Conservation (phyloP, 31 red algal genomes). For the Odonthalia washingtoniensis region DNA sequence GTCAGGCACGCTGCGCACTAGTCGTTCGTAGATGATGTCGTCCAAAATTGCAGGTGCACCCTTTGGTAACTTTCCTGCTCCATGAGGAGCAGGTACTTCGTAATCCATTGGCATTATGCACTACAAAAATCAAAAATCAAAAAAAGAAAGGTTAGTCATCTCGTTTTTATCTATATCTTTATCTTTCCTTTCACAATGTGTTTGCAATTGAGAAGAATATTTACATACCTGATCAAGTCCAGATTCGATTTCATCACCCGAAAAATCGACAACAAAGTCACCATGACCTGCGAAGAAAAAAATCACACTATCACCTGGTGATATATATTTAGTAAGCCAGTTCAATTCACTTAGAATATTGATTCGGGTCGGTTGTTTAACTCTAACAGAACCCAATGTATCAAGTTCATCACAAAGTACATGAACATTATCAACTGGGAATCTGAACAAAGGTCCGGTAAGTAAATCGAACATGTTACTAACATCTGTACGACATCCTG, state of each 20-base stretch:
- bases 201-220: neutral
- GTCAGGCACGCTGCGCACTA: conserved; percentile 52
- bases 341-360: conserved; percentile 46
- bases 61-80: neutral
- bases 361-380: conserved; percentile 12
- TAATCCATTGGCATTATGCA: conserved; percentile 64
- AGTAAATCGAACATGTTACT: conserved; percentile 59
- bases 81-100: conserved; percentile 33
- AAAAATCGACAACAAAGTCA: conserved; percentile 53
- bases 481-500: conserved; percentile 63
- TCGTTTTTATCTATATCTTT: no score
- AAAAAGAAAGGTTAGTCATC: no score
- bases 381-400: neutral
- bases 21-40: conserved; percentile 62
- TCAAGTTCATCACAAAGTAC: conserved; percentile 57
- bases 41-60: conserved; percentile 55
- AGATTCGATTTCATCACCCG: conserved; percentile 71
- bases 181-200: neutral
- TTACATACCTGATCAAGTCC: conserved; percentile 67
- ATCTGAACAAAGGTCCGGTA: conserved; percentile 51
- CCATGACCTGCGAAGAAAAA: conserved; percentile 79
- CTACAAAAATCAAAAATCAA: no score
- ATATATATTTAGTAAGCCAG: conserved; percentile 57
- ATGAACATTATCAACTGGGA: conserved; percentile 33
- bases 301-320: conserved; percentile 48